Conservation (phyloP, 768 basidiomycete genomes). For the Boletus reticulatus region DNA sequence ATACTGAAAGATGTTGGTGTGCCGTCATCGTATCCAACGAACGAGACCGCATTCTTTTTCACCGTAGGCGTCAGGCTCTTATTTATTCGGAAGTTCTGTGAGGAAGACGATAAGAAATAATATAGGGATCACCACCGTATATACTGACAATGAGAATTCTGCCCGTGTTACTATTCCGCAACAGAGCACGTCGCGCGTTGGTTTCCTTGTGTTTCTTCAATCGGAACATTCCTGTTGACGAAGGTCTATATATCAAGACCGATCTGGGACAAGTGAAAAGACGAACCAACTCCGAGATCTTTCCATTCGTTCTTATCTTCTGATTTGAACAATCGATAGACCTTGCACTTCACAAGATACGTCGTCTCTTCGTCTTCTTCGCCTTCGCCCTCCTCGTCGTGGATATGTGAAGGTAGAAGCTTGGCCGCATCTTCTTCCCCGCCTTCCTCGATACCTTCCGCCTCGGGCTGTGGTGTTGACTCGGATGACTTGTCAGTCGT, state of each 20-base stretch:
- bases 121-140: background rate
- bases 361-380: conserved; percentile 77
- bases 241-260: background rate
- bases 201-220: conserved; percentile 74
- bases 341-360: conserved; percentile 58
- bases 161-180: conserved; percentile 73
- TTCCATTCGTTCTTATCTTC: conserved; percentile 53
- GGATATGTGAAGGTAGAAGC: conserved; percentile 30
- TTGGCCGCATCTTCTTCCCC: conserved; percentile 31
- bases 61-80: conserved; percentile 52
- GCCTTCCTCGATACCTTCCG: conserved; percentile 22
- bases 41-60: conserved; percentile 53
- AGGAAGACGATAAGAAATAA: conserved; percentile 7
- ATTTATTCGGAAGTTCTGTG: conserved; percentile 76
- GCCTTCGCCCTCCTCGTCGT: conserved; percentile 74
- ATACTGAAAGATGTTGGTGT: conserved; percentile 59
- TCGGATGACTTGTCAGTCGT: conserved; percentile 27
- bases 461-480: conserved; percentile 31
- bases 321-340: conserved; percentile 56
- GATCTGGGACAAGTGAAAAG: background rate
- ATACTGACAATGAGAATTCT: conserved; percentile 70
- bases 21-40: conserved; percentile 65
- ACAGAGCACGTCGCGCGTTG: conserved; percentile 54
- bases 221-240: conserved; percentile 55
- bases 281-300: conserved; percentile 67